phyloP scores from a whole-genome alignment of 1,284 basidiomycete species.

The Pisolithus thermaeus region DNA sequence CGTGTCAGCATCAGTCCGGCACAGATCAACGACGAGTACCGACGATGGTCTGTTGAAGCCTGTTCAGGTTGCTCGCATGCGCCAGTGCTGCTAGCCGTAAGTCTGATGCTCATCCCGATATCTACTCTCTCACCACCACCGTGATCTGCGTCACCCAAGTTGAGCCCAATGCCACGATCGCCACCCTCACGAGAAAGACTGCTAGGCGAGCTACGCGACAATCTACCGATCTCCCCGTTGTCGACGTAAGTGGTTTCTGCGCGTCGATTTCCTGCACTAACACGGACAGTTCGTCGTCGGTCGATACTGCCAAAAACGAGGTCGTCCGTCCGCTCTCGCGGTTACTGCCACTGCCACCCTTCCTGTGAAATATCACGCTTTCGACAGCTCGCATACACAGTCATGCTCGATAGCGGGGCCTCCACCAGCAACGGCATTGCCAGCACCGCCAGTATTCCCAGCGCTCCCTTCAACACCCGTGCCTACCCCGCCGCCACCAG shows the following conservation, averaged over 20 bases:
- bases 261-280: slow-evolving; percentile 72
- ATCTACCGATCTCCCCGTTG: slow-evolving; percentile 10
- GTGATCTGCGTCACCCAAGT: background rate
- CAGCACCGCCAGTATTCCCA: slow-evolving; percentile 27
- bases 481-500: slow-evolving; percentile 36
- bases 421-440: background rate
- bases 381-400: background rate
- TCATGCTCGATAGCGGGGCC: background rate
- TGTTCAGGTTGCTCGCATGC: slow-evolving; percentile 12
- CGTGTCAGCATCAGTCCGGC: slow-evolving; percentile 50
- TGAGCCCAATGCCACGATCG: too few relatives aligned
- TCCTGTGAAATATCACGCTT: too few relatives aligned
- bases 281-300: slow-evolving; percentile 67
- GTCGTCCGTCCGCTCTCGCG: slow-evolving; percentile 13
- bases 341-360: slow-evolving; percentile 14
- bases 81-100: background rate
- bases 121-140: slow-evolving; percentile 1
- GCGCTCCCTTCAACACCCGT: slow-evolving; percentile 34
- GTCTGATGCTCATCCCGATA: slow-evolving; percentile 3
- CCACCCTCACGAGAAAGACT: too few relatives aligned
- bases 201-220: background rate
- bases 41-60: slow-evolving; percentile 11
- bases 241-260: slow-evolving; percentile 47
- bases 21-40: slow-evolving; percentile 12
- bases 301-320: slow-evolving; percentile 43